phyloP scores from a whole-genome alignment of 2,329 filamentous ascomycete genomes.

The Madurella fahalii region DNA sequence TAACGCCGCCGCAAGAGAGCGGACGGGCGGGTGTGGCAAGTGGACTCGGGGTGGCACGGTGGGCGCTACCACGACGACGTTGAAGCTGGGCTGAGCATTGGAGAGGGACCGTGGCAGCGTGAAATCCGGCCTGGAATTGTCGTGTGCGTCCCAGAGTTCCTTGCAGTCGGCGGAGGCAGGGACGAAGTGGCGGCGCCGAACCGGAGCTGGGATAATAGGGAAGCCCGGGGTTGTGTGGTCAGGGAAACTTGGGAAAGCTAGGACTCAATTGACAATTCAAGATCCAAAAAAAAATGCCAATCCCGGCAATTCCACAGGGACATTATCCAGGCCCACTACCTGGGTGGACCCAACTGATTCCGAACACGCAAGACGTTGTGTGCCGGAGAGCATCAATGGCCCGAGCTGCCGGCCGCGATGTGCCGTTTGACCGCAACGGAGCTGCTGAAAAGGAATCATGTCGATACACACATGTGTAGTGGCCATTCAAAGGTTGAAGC shows the following conservation, averaged over 20 bases:
- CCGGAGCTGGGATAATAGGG: neutral
- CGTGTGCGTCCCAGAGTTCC: neutral
- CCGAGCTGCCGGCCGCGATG: too few species aligned
- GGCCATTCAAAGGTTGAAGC: too few species aligned
- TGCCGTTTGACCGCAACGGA: too few species aligned
- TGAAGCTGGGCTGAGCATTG: conserved; percentile 1
- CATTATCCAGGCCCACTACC: too few species aligned
- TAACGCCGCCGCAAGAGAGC: neutral
- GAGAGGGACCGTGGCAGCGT: neutral
- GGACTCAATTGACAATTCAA: neutral
- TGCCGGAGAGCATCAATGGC: too few species aligned
- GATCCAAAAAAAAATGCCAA: neutral
- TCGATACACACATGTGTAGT: too few species aligned
- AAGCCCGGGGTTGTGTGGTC: neutral
- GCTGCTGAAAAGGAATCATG: too few species aligned
- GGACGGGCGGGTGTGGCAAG: neutral
- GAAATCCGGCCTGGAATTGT: neutral
- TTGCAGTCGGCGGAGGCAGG: neutral
- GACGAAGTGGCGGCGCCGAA: neutral
- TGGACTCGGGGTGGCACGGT: neutral
- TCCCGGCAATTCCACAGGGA: neutral
- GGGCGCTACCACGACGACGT: neutral
- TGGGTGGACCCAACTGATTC: too few species aligned
- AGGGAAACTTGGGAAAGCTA: neutral
- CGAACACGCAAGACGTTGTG: too few species aligned